These are phyloP conservation scores for Rhodotorula sp. DNA, from an alignment of 1,284 basidiomycete genomes.

Conservation along the genomic window DNA sequence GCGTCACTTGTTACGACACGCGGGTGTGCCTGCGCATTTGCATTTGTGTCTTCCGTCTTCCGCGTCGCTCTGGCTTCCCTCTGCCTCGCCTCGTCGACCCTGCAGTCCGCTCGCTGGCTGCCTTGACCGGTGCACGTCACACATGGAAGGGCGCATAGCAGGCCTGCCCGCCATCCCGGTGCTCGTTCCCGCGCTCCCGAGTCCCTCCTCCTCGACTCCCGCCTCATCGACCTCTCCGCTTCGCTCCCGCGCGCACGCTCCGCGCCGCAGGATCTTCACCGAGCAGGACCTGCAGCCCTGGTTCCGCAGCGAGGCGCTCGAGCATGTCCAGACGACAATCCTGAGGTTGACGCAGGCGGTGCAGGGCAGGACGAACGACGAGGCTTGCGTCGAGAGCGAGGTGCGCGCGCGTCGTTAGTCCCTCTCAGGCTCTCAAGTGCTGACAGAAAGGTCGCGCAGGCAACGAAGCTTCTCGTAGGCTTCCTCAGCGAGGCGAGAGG, in stretches of 20 bases:
- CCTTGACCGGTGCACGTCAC: too few species aligned
- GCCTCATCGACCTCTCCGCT: not conserved
- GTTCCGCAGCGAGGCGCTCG: constrained; percentile 45
- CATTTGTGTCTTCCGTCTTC: too few species aligned
- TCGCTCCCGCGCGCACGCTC: not conserved
- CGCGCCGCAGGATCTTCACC: constrained; percentile 45
- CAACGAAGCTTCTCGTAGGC: constrained; percentile 56
- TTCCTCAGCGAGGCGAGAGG: constrained; percentile 69
- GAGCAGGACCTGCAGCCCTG: constrained; percentile 49
- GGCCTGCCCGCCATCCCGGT: not conserved
- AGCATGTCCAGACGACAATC: constrained; percentile 45
- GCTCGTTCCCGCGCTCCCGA: not conserved
- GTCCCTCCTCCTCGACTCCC: not conserved
- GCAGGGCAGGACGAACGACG: constrained; percentile 41
- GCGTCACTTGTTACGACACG: too few species aligned
- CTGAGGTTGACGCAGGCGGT: constrained; percentile 48
- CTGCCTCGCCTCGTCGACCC: too few species aligned
- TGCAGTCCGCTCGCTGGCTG: too few species aligned
- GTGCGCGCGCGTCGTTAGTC: constrained; percentile 14
- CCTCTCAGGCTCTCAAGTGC: not conserved
- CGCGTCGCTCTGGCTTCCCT: too few species aligned
- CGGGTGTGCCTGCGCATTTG: too few species aligned
- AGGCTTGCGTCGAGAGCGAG: constrained; percentile 21
- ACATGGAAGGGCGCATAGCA: too few species aligned
- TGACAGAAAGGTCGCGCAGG: constrained; percentile 50